These are phyloP conservation scores for Chrysanthemum makinoi DNA, from an alignment of 129 eudicot species.

Conservation along the genomic window DNA sequence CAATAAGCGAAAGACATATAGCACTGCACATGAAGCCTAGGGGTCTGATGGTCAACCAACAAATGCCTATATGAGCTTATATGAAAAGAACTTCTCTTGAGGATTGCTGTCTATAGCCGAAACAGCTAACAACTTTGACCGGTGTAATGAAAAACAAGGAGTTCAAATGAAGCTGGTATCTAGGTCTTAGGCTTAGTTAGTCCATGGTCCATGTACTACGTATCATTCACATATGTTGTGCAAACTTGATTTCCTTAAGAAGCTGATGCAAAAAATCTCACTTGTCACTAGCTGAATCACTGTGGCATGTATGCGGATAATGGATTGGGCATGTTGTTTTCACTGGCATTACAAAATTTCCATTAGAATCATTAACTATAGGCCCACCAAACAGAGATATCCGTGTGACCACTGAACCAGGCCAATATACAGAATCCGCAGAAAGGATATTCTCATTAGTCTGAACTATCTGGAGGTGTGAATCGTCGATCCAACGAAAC, in stretches of 20 bases:
- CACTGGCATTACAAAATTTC: background rate
- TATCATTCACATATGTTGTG: background rate
- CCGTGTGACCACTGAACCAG: constrained; percentile 5
- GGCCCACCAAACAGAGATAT: constrained; percentile 1
- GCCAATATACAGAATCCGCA: background rate
- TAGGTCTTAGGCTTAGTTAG: background rate
- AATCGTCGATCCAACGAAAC: constrained; percentile 32
- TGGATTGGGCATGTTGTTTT: background rate
- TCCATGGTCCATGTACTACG: constrained; percentile 1
- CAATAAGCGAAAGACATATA: too few relatives aligned
- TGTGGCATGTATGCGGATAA: background rate
- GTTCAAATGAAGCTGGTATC: background rate
- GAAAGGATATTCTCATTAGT: background rate
- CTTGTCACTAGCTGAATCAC: constrained; percentile 7
- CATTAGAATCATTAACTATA: background rate
- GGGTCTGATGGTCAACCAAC: too few relatives aligned
- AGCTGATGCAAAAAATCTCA: background rate
- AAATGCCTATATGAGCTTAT: too few relatives aligned
- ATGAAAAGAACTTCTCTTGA: too few relatives aligned
- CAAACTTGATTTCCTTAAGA: background rate
- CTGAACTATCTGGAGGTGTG: constrained; percentile 17
- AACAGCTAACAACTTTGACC: too few relatives aligned
- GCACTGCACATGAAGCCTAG: too few relatives aligned
- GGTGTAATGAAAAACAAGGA: too few relatives aligned
- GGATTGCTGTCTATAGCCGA: too few relatives aligned